phyloP scores from a whole-genome alignment of 345 rosid species.

The Populus nigra region DNA sequence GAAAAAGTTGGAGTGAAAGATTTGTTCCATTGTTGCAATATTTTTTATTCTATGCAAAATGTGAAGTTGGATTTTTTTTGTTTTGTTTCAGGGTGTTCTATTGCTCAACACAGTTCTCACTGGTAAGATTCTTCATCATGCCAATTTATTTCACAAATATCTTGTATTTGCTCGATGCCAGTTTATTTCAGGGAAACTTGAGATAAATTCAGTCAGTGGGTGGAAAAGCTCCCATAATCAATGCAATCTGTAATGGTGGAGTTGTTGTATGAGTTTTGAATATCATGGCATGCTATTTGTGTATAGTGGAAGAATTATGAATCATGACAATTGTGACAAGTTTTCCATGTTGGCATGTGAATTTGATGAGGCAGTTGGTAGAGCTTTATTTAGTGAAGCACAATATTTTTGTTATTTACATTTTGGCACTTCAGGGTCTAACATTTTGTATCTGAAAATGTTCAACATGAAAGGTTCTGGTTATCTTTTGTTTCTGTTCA shows the following conservation, averaged over 20 bases:
- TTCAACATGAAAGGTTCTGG: not conserved
- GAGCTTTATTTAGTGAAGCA: too few relatives aligned
- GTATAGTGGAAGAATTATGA: too few relatives aligned
- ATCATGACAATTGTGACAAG: too few relatives aligned
- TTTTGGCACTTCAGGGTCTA: not conserved
- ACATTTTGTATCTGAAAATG: not conserved
- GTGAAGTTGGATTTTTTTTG: not conserved
- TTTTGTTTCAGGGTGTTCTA: constrained; percentile 63
- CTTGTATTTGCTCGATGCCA: not conserved
- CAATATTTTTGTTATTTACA: too few relatives aligned
- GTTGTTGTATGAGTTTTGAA: too few relatives aligned
- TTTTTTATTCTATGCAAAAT: not conserved
- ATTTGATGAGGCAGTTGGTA: too few relatives aligned
- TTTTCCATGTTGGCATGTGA: too few relatives aligned
- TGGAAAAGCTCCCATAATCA: not conserved
- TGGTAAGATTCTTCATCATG: constrained; percentile 42
- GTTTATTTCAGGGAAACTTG: not conserved
- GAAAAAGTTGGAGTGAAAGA: not conserved
- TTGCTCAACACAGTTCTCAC: constrained; percentile 90
- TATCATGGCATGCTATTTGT: too few relatives aligned
- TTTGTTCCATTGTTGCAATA: not conserved
- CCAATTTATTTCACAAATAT: not conserved
- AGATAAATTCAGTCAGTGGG: not conserved
- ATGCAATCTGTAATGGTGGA: not conserved
- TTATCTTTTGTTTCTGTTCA: constrained; percentile 28